Evolutionary conservation across 2,329 filamentous ascomycete species (phyloP).

Genomic region (Pseudocercospora vitis): DNA sequence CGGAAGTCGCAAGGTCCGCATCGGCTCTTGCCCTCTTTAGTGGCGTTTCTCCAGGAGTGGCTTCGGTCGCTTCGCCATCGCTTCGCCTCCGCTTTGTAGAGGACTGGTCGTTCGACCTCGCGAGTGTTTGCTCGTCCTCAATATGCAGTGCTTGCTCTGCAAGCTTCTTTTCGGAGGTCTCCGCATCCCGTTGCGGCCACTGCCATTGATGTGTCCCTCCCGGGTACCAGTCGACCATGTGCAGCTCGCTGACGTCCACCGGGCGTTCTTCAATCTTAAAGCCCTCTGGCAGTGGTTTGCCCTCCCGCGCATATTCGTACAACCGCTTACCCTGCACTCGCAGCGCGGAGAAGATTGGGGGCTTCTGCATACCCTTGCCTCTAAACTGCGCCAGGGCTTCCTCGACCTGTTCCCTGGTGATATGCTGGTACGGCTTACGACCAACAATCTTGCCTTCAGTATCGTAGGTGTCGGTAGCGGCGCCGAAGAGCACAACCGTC

Average conservation of each 20-base stretch:
- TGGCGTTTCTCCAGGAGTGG: slow-evolving; percentile 12
- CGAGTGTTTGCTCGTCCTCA: slow-evolving; percentile 38
- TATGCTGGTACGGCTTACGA: slow-evolving; percentile 71
- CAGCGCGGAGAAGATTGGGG: slow-evolving; percentile 88
- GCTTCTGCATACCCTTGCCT: slow-evolving; percentile 83
- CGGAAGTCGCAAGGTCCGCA: slow-evolving; percentile 8
- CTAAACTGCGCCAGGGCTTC: slow-evolving; percentile 72
- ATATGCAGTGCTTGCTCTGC: slow-evolving; percentile 64
- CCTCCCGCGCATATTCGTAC: slow-evolving; percentile 93
- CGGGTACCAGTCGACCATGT: slow-evolving; percentile 80
- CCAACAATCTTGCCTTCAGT: slow-evolving; percentile 78
- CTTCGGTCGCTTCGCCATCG: no score
- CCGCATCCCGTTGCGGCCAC: slow-evolving; percentile 79
- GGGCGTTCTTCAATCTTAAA: slow-evolving; percentile 76
- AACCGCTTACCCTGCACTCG: slow-evolving; percentile 91
- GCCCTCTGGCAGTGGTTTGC: slow-evolving; percentile 71
- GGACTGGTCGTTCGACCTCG: slow-evolving; percentile 11
- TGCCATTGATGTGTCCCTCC: slow-evolving; percentile 75
- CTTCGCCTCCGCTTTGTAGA: slow-evolving; percentile 37
- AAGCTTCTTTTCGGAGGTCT: slow-evolving; percentile 70
- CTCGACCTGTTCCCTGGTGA: slow-evolving; percentile 77
- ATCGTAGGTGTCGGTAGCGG: slow-evolving; percentile 91
- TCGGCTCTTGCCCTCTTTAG: slow-evolving; percentile 43
- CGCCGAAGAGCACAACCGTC: slow-evolving; percentile 83
- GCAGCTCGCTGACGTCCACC: slow-evolving; percentile 74